Evolutionary conservation across 192 early-diverging fungal species (phyloP), one percentile per base, ranked within the genome.

Genomic region (Coemansia sp.): DNA sequence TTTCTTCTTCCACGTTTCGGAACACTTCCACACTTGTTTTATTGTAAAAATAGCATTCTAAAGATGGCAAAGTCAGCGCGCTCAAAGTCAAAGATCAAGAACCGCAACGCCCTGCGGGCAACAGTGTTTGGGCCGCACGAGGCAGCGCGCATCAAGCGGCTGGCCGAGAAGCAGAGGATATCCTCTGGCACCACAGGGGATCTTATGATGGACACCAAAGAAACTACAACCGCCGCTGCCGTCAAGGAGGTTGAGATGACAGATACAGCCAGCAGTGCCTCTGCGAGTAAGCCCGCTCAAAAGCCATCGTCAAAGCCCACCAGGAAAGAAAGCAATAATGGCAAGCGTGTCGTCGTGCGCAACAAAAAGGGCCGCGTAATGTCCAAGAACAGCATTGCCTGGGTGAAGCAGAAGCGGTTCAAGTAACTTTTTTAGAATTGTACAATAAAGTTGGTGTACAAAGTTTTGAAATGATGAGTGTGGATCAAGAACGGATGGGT

Each of bases 51-150:
- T 35, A 52, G 2, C 36, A 48, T 56, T 40, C 17, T 25, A 19
- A 14, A 19, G 19, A 79, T 79, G 76, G 76, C 43, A 66, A 73
- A 70, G 63, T 79, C 76, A 17, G 57, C 50, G 9, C 76, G 76
- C 42, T 79, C 76, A 73, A 79, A 79, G 63, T 69, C 71, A 58
- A 69, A 59, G 61, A 79, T 79, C 35, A 64, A 64, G 53, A 73
- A 69, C 60, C 76, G 76, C 56, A 79, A 79, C 58, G 35, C 43
- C 1, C 59, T 69, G 59, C 76, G 76, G 34, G 71, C 49, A 38
- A 62, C 62, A 6, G 61, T 79, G 63, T 79, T 73, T 79, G 76
- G 71, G 14, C 71, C 76, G 11, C 53, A 45, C 36, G 76, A 79
- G 62, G 72, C 68, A 5, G 76, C 61, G 61, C 76, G 76, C 48